Percentiles rank a stretch among this genome's conserved stretches.
phyloP scores from a whole-genome alignment of 305 asterid genomes.

The Solanum aculeatissimum region DNA sequence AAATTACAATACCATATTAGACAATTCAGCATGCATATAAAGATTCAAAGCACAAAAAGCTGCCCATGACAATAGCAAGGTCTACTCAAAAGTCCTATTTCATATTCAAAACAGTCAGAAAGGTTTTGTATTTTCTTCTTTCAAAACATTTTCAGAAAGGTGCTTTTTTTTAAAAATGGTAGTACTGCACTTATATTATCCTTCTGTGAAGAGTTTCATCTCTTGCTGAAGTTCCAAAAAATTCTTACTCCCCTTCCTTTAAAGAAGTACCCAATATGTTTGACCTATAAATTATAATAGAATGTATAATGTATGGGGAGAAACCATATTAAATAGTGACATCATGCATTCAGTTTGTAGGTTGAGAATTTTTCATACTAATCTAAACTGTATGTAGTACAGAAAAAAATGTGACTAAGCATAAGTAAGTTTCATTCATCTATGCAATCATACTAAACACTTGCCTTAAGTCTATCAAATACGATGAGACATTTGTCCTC shows the following conservation, averaged over 20 bases:
- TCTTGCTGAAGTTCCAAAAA: background rate
- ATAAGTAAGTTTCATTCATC: background rate
- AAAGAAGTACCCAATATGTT: background rate
- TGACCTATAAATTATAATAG: background rate
- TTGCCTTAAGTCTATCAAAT: slow-evolving; percentile 76
- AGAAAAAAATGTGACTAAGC: background rate
- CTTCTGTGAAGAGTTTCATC: background rate
- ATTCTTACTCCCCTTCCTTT: background rate
- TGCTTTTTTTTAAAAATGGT: background rate
- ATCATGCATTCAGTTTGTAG: background rate
- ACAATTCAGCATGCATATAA: background rate
- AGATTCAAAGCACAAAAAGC: background rate
- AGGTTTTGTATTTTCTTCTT: background rate
- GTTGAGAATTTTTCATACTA: background rate
- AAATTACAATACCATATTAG: background rate
- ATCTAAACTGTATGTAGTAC: background rate
- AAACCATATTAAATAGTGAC: background rate
- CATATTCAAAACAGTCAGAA: background rate
- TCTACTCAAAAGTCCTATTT: background rate
- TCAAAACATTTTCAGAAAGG: background rate
- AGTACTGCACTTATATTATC: background rate
- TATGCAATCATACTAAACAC: background rate
- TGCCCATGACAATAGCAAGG: background rate
- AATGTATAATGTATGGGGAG: background rate
- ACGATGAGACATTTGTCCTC: slow-evolving; percentile 78